A percentile compares a stretch with the other conserved stretches of the same genome.
These are phyloP conservation scores for Pisolithus thermaeus DNA, from an alignment of 1,284 basidiomycete genomes.

Conservation along the genomic window DNA sequence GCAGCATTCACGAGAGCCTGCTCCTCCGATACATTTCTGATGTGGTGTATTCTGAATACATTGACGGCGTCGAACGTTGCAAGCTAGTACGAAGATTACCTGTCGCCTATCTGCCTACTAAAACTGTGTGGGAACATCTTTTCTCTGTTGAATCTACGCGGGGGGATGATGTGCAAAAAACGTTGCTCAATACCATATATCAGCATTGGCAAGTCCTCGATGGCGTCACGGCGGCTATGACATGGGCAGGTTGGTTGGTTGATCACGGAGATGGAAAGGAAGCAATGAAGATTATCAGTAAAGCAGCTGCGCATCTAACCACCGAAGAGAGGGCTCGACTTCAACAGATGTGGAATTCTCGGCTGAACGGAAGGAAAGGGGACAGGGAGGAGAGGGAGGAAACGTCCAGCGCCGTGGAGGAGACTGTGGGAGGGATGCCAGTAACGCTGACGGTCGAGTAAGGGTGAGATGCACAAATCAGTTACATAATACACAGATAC, in stretches of 20 bases:
- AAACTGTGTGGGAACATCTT: conserved; percentile 39
- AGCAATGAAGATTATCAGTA: conserved; percentile 31
- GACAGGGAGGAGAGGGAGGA: conserved; percentile 17
- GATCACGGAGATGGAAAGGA: conserved; percentile 33
- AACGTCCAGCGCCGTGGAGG: background rate
- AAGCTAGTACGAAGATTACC: conserved; percentile 38
- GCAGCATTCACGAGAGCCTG: conserved; percentile 42
- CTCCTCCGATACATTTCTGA: conserved; percentile 40
- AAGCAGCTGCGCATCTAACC: conserved; percentile 21
- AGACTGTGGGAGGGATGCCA: conserved; percentile 14
- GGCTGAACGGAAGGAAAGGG: conserved; percentile 19
- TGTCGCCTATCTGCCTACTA: conserved; percentile 37
- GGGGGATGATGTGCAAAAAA: conserved; percentile 19
- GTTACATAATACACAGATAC: too few species aligned
- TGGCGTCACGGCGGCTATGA: conserved; percentile 32
- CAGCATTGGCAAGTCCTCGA: conserved; percentile 39
- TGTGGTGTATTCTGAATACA: conserved; percentile 22
- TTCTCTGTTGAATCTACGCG: conserved; percentile 30
- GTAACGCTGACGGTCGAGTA: conserved; percentile 5
- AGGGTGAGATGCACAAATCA: background rate
- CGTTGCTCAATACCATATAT: conserved; percentile 34
- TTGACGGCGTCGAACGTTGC: conserved; percentile 21
- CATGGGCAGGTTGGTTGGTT: conserved; percentile 45
- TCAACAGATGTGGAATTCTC: conserved; percentile 26
- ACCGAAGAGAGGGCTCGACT: conserved; percentile 19